Percentiles rank a stretch among this genome's conserved stretches.
Conservation (phyloP, 495 filamentous ascomycete species). For the Aspergillus kassunensis region DNA sequence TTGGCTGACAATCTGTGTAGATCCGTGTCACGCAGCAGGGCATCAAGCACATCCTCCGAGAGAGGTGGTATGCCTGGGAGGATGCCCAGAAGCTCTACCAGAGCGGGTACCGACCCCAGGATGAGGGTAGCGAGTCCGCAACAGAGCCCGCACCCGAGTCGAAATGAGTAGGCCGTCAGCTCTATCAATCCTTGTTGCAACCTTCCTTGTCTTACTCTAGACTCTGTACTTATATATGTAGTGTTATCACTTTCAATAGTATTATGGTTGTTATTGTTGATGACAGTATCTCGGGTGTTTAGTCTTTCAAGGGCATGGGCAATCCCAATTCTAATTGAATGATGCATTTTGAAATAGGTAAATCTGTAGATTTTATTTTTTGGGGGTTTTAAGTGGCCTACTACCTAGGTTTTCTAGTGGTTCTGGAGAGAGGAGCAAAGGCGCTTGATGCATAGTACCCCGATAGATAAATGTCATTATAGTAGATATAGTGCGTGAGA, state of each 20-base stretch:
- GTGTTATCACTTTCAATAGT: constrained; percentile 10
- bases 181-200: background rate
- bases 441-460: no score
- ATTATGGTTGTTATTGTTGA: background rate
- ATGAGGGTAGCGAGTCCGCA: constrained; percentile 2
- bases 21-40: constrained; percentile 65
- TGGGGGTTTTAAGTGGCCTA: no score
- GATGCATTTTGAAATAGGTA: no score
- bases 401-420: no score
- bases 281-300: background rate
- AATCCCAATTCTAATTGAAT: background rate
- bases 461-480: no score
- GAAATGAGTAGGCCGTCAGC: background rate
- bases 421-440: no score
- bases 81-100: constrained; percentile 71
- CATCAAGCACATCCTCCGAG: constrained; percentile 82
- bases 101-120: constrained; percentile 44
- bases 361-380: no score
- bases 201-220: background rate
- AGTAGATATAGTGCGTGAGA: no score
- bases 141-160: background rate
- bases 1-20: constrained; percentile 37
- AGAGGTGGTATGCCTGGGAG: constrained; percentile 86
- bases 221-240: constrained; percentile 11
- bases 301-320: background rate